Percentiles rank a stretch among this genome's conserved stretches.
Evolutionary conservation across 768 basidiomycete genomes (phyloP).

Genomic region (Lactarius evosmus): DNA sequence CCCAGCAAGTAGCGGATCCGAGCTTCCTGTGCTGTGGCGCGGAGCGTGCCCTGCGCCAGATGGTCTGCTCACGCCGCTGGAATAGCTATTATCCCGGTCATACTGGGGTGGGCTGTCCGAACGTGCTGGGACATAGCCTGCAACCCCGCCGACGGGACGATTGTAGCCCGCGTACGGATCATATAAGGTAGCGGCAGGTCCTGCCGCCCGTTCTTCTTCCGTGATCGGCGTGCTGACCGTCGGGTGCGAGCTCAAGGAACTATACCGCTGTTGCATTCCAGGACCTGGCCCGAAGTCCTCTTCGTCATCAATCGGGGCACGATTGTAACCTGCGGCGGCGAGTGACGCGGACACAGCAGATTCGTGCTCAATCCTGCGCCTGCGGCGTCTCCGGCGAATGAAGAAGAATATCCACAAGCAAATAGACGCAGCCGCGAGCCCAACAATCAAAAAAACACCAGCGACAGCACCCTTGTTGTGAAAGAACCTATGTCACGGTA

Average conservation of each 20-base stretch:
- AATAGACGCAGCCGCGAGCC: constrained; percentile 69
- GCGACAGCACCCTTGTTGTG: constrained; percentile 85
- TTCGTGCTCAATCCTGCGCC: constrained; percentile 61
- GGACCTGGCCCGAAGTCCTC: constrained; percentile 28
- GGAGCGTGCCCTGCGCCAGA: constrained; percentile 41
- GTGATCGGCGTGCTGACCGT: constrained; percentile 27
- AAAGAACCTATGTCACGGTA: constrained; percentile 62
- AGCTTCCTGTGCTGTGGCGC: constrained; percentile 53
- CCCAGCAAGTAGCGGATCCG: constrained; percentile 55
- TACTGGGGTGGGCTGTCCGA: constrained; percentile 46
- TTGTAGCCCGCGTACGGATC: constrained; percentile 23
- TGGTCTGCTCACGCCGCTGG: constrained; percentile 31
- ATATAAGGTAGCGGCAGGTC: constrained; percentile 1
- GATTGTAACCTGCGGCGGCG: constrained; percentile 66
- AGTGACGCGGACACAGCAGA: constrained; percentile 67
- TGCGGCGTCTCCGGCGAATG: constrained; percentile 60
- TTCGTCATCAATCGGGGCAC: constrained; percentile 58
- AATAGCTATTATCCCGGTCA: constrained; percentile 28
- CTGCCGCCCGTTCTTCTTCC: constrained; percentile 24
- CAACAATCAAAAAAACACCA: constrained; percentile 88
- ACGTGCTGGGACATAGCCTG: constrained; percentile 47
- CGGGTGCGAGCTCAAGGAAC: constrained; percentile 28
- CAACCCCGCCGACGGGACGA: constrained; percentile 32
- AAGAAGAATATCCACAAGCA: constrained; percentile 70
- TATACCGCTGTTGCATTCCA: constrained; percentile 29